Evolutionary conservation across 169 alveolate species (phyloP), one percentile per base, ranked within the genome.

Genomic region (Cystoisospora suis): DNA sequence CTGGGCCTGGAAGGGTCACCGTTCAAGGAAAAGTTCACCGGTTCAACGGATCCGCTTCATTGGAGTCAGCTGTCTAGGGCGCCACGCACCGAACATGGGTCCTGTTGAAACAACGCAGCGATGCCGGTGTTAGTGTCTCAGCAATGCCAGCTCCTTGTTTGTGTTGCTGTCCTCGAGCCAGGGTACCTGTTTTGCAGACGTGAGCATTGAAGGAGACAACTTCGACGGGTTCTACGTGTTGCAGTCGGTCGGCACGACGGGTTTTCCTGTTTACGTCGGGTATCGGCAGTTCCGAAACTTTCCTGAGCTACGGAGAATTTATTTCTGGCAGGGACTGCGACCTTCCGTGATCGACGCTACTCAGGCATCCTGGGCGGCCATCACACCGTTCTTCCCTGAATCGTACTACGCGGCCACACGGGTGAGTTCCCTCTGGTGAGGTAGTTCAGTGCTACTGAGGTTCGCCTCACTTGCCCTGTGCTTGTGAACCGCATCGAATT

Each of bases 201-300:
- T 72, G 17, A n/a, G 23, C 23, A 72, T 72, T 38, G 83, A 72
- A 36, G 83, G 81, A 17, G 58, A 27, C 44, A 86, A 86, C 34
- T 86, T 86, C 49, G 91, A 86, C 34, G 91, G 91, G 5, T 58
- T 86, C n/a, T 86, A 86, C 61, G 88, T 61, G 15, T 69, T 86
- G 49, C 9, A 9, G 6, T 86, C 72, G 20, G 69, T 86, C 38
- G 91, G 83, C 27, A 59, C 86, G 44, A 69, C 69, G n/a, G 85
- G 85, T 27, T 86, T 86, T 42, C 91, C 91, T 20, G 85, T 86
- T 87, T 86, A 86, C 65, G 49, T 15, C 45, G 91, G 36, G 32
- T 86, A 27, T 32, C 69, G 91, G 15, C 36, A 65, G 44, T 86
- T 86, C 75, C 47, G 17, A 15, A 32, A 61, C 9, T 65, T 86